Evolutionary conservation across 805 yeast species (phyloP).

Genomic region (Ogataea trehaloabstinens): DNA sequence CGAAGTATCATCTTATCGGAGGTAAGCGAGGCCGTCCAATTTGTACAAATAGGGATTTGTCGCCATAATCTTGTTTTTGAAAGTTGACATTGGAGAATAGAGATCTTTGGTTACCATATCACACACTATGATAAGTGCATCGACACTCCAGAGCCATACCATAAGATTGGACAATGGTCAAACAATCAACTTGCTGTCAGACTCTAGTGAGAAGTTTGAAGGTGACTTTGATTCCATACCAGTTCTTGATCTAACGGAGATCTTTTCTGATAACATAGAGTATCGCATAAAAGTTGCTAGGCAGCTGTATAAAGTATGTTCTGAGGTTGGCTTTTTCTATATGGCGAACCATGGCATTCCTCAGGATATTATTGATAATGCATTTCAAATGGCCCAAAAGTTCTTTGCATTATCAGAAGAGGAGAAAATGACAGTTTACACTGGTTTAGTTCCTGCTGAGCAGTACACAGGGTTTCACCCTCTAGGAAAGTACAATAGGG

Average conservation of each 20-base stretch:
- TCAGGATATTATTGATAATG: constrained; percentile 4
- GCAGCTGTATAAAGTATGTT: constrained; percentile 17
- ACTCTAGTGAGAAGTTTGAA: background rate
- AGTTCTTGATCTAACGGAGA: constrained; percentile 7
- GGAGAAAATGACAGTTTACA: constrained; percentile 27
- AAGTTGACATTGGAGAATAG: too few relatives aligned
- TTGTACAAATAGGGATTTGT: too few relatives aligned
- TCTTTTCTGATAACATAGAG: constrained; percentile 5
- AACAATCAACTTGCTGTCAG: too few relatives aligned
- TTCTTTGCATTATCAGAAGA: constrained; percentile 20
- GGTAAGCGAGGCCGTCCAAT: too few relatives aligned
- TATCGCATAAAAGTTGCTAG: constrained; percentile 4
- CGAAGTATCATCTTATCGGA: too few relatives aligned
- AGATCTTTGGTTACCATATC: too few relatives aligned
- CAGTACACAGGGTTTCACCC: constrained; percentile 25
- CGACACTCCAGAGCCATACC: too few relatives aligned
- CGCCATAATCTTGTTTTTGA: too few relatives aligned
- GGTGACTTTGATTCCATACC: constrained; percentile 10
- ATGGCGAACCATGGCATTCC: constrained; percentile 26
- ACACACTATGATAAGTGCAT: too few relatives aligned
- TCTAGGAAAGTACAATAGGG: constrained; percentile 18
- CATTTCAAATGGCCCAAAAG: constrained; percentile 11
- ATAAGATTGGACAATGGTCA: too few relatives aligned
- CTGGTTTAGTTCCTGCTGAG: constrained; percentile 21
- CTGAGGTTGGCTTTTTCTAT: constrained; percentile 26